These are phyloP conservation scores for Cryptosporidium ubiquitum DNA, from an alignment of 169 alveolate genomes.

Conservation along the genomic window DNA sequence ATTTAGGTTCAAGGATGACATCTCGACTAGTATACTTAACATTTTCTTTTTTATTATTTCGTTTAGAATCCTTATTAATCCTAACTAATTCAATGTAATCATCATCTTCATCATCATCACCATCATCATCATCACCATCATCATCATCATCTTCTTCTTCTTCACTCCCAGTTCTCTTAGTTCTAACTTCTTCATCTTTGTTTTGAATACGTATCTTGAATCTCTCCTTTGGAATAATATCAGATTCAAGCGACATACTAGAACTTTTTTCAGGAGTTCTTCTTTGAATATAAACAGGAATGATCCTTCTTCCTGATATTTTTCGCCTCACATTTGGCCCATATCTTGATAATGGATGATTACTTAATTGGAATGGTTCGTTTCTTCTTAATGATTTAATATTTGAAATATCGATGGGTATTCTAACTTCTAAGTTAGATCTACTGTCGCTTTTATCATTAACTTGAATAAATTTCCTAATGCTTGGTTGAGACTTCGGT, in stretches of 20 bases:
- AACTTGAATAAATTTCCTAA: slow-evolving; percentile 7
- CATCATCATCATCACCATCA: neutral
- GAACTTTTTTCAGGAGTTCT: neutral
- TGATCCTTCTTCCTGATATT: neutral
- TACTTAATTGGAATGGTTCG: slow-evolving; percentile 33
- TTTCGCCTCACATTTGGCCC: slow-evolving; percentile 42
- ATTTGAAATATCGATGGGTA: neutral
- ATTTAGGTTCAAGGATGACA: slow-evolving; percentile 30
- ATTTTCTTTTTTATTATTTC: neutral
- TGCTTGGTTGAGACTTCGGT: neutral
- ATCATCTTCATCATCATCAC: neutral
- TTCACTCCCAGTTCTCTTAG: too few relatives aligned
- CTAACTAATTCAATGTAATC: slow-evolving; percentile 20
- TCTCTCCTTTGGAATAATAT: neutral
- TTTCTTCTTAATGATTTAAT: slow-evolving; percentile 17
- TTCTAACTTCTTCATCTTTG: neutral
- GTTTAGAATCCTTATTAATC: neutral
- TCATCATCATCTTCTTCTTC: neutral
- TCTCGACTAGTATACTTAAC: neutral
- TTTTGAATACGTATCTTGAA: neutral
- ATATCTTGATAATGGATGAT: slow-evolving; percentile 26
- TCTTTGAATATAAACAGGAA: neutral
- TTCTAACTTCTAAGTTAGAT: neutral
- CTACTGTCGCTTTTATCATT: slow-evolving; percentile 4
- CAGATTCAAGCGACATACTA: neutral